These are phyloP conservation scores for Phaffia tasmanica DNA, from an alignment of 768 basidiomycete genomes.

Conservation along the genomic window DNA sequence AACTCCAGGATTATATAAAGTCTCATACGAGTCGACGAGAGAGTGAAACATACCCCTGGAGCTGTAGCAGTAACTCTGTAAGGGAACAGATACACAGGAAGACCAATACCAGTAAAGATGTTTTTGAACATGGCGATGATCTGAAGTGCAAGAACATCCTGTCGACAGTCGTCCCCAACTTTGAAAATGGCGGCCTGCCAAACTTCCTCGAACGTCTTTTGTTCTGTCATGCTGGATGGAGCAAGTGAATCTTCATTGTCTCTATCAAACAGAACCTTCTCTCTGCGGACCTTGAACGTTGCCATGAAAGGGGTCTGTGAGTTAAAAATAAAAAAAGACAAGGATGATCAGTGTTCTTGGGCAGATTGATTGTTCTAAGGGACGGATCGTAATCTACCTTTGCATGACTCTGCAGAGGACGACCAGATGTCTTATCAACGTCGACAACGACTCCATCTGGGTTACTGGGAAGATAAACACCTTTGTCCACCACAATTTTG, in stretches of 20 bases:
- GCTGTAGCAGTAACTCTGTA: slow-evolving; percentile 95
- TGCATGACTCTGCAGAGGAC: slow-evolving; percentile 92
- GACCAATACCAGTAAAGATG: slow-evolving; percentile 75
- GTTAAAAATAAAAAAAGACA: background rate
- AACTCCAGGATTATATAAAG: no score
- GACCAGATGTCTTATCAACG: slow-evolving; percentile 89
- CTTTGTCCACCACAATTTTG: slow-evolving; percentile 81
- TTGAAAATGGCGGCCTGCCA: slow-evolving; percentile 99
- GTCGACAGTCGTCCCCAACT: slow-evolving; percentile 97
- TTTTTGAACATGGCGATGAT: slow-evolving; percentile 99
- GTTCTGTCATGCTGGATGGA: slow-evolving; percentile 42
- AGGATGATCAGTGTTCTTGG: slow-evolving; percentile 12
- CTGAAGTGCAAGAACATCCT: slow-evolving; percentile 94
- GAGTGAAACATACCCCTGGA: slow-evolving; percentile 60
- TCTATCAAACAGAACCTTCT: slow-evolving; percentile 53
- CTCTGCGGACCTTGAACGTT: slow-evolving; percentile 94
- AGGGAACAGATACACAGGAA: slow-evolving; percentile 83
- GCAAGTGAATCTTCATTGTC: slow-evolving; percentile 43
- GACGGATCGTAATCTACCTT: slow-evolving; percentile 49
- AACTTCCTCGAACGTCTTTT: slow-evolving; percentile 57
- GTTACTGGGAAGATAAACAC: slow-evolving; percentile 93
- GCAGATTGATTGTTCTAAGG: background rate
- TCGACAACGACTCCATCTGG: slow-evolving; percentile 96
- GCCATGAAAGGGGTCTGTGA: slow-evolving; percentile 98
- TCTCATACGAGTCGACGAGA: background rate